Evolutionary conservation across 108 stramenopile genomes (phyloP), one percentile per base, ranked within the genome.

Genomic region (Cyclotella choctawhatcheeana): DNA sequence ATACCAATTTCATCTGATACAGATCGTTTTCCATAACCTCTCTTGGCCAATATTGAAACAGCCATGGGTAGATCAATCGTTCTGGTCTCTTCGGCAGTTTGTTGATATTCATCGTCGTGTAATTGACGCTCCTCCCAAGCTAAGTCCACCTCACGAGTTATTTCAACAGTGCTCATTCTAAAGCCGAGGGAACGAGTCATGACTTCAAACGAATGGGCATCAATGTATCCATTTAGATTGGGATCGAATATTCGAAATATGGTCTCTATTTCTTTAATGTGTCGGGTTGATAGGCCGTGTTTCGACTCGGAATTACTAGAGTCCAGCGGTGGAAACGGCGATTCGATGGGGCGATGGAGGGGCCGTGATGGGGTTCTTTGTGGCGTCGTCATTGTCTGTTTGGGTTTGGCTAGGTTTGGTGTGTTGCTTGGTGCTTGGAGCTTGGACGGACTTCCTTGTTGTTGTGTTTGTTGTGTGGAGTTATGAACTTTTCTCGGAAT

Each of bases 231-330:
- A 10, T 64, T 64, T 0, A 69, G 53, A 27, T 45, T 48, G 13
- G 68, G 68, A 64, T 77, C 60, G 44, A 77, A 77, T 54, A 62
- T 24, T 54, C 58, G 62, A 68, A 76, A 68, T 16, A 74, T 26
- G 5, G 73, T 59, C 21, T 27, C 18, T 21, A 74, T 74, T 74
- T 66, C 73, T 12, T 12, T 26, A 14, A 47, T 2, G 40, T 58
- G 68, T 12, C 44, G 56, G 5, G 27, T 10, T 2, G 68, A 58
- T 31, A 69, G 54, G 40, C 30, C 44, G 44, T 69, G 34, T 4
- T 4, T 17, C 3, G 63, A 17, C n/a, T 30, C 13, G 63, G 27
- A 26, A 0, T 27, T 29, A 30, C 56, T 7, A 3, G 43, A 17
- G 13, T 54, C 27, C 16, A 26, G n/a, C 22, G 64, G 30, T 45